Percentiles rank a stretch among this genome's conserved stretches.
These are phyloP conservation scores for Colletotrichum gloeosporioides DNA, from an alignment of 2,329 filamentous ascomycete genomes.

Conservation along the genomic window DNA sequence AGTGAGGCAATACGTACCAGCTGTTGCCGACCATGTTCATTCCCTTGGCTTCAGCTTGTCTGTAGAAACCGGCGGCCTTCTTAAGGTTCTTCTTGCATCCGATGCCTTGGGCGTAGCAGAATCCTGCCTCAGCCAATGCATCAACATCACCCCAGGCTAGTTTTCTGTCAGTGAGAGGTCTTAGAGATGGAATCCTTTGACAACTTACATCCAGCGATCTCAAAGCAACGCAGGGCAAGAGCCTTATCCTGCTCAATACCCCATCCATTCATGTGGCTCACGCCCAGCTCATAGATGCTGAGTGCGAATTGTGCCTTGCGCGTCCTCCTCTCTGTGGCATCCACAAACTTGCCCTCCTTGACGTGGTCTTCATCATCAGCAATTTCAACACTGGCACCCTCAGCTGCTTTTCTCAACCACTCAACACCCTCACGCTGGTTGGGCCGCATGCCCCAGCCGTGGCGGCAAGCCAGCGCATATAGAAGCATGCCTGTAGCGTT, in stretches of 20 bases:
- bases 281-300: conserved; percentile 94
- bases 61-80: conserved; percentile 90
- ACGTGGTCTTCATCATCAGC: conserved; percentile 77
- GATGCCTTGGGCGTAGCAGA: conserved; percentile 92
- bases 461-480: conserved; percentile 91
- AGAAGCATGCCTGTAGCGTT: conserved; percentile 94
- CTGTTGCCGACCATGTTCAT: conserved; percentile 98
- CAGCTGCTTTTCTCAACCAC: conserved; percentile 91
- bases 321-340: conserved; percentile 76
- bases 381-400: conserved; percentile 81
- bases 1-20: conserved; percentile 69
- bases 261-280: conserved; percentile 98
- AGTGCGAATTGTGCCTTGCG: conserved; percentile 93
- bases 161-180: background rate
- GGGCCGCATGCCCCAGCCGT: conserved; percentile 96
- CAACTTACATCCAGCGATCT: conserved; percentile 84
- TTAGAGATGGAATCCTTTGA: background rate
- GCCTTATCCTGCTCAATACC: conserved; percentile 92
- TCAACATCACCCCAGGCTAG: conserved; percentile 91
- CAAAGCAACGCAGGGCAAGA: conserved; percentile 89
- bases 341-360: conserved; percentile 67
- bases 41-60: conserved; percentile 88
- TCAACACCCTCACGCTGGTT: conserved; percentile 89
- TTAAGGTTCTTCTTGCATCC: conserved; percentile 96
- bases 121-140: conserved; percentile 91